Percentiles rank a stretch among this genome's conserved stretches.
Conservation (phyloP, 768 basidiomycete species). For the Lactarius psammicola region DNA sequence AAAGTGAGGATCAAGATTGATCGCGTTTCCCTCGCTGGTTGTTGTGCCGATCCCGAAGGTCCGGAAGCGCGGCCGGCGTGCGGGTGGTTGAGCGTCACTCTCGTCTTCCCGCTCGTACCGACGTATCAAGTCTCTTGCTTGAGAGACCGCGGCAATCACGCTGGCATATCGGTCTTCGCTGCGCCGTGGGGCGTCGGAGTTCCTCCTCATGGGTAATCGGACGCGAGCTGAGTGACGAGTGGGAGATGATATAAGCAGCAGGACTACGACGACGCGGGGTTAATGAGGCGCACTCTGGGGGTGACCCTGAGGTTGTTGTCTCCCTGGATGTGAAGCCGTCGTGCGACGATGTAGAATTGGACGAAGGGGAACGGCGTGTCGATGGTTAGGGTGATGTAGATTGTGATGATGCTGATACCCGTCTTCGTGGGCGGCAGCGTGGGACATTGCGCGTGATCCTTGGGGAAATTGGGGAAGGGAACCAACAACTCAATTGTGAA, state of each 20-base stretch:
- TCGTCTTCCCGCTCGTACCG: neutral
- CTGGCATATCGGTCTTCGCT: slow-evolving; percentile 19
- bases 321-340: slow-evolving; percentile 7
- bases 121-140: slow-evolving; percentile 17
- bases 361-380: slow-evolving; percentile 22
- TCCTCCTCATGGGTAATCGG: slow-evolving; percentile 18
- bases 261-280: neutral
- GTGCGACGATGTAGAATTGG: slow-evolving; percentile 18
- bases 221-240: slow-evolving; percentile 12
- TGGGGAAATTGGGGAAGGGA: neutral
- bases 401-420: slow-evolving; percentile 7
- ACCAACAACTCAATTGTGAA: neutral
- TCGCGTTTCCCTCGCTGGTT: neutral
- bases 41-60: slow-evolving; percentile 22
- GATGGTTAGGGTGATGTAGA: slow-evolving; percentile 23
- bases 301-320: slow-evolving; percentile 12
- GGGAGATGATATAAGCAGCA: neutral
- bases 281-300: slow-evolving; percentile 16
- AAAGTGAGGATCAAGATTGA: slow-evolving; percentile 15
- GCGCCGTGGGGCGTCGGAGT: slow-evolving; percentile 13
- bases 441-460: slow-evolving; percentile 22
- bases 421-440: slow-evolving; percentile 16
- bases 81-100: neutral
- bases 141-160: slow-evolving; percentile 14
- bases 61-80: slow-evolving; percentile 7